Evolutionary conservation across 306 rosid species (phyloP).

Genomic region (Quercus wislizeni): DNA sequence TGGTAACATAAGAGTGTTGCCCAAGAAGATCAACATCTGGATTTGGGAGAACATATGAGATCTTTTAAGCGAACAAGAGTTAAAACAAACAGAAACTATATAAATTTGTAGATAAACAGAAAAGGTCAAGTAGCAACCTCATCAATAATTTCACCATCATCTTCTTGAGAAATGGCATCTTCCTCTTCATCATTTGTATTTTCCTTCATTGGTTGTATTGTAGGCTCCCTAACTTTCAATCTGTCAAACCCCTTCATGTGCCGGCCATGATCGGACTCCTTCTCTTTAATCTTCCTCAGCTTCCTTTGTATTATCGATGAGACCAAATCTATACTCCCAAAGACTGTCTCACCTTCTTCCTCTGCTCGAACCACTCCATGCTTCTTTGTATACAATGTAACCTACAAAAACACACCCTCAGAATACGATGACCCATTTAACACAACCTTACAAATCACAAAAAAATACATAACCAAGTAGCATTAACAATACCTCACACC

Average conservation of each 20-base stretch:
- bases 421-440: neutral
- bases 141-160: slow-evolving; percentile 38
- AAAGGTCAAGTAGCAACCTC: slow-evolving; percentile 49
- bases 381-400: slow-evolving; percentile 74
- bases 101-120: neutral
- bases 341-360: slow-evolving; percentile 76
- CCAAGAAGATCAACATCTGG: neutral
- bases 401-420: slow-evolving; percentile 35
- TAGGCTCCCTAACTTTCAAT: slow-evolving; percentile 59
- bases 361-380: slow-evolving; percentile 93
- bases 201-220: slow-evolving; percentile 21
- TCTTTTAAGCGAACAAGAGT: neutral
- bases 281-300: slow-evolving; percentile 93
- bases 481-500: slow-evolving; percentile 62
- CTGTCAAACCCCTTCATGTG: slow-evolving; percentile 93
- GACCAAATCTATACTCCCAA: slow-evolving; percentile 83
- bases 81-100: neutral
- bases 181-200: slow-evolving; percentile 33
- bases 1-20: neutral
- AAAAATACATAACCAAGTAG: slow-evolving; percentile 2
- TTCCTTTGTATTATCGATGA: slow-evolving; percentile 89
- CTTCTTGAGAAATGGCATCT: slow-evolving; percentile 34
- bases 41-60: neutral
- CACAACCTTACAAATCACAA: neutral
- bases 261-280: slow-evolving; percentile 81